A percentile compares a stretch with the other conserved stretches of the same genome.
These are phyloP conservation scores for Phylloboletellus chloephorus DNA, from an alignment of 1,284 basidiomycete genomes.

Conservation along the genomic window DNA sequence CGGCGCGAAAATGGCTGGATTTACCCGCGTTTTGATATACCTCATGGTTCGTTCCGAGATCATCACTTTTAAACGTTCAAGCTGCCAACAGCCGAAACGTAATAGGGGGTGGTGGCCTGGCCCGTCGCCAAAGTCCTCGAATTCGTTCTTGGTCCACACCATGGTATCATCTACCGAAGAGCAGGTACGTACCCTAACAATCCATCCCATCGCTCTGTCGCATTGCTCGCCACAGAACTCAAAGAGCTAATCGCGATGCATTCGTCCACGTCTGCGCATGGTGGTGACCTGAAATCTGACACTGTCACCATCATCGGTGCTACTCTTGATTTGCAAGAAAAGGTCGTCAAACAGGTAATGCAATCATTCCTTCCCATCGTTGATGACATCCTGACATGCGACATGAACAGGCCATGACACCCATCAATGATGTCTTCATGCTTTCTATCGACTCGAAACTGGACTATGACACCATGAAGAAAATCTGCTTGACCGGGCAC, in stretches of 20 bases:
- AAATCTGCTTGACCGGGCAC: conserved; percentile 49
- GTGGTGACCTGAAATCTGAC: conserved; percentile 66
- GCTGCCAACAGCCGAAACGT: not conserved
- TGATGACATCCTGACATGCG: not conserved
- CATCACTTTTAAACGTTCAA: not conserved
- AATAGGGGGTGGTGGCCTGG: conserved; percentile 73
- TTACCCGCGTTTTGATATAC: conserved; percentile 69
- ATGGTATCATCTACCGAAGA: conserved; percentile 55
- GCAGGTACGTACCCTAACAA: conserved; percentile 25
- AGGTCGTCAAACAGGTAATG: conserved; percentile 49
- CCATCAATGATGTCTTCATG: conserved; percentile 42
- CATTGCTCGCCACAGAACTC: conserved; percentile 38
- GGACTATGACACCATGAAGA: conserved; percentile 47
- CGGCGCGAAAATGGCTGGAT: conserved; percentile 84
- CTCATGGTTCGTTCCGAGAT: conserved; percentile 46
- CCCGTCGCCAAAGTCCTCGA: conserved; percentile 72
- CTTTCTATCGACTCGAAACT: conserved; percentile 48
- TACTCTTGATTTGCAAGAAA: conserved; percentile 68
- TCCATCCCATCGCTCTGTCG: not conserved
- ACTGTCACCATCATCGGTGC: conserved; percentile 75
- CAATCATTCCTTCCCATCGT: not conserved
- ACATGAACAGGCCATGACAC: conserved; percentile 27
- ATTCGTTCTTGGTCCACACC: conserved; percentile 55
- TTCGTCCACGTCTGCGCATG: conserved; percentile 48
- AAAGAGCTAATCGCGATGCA: conserved; percentile 74